phyloP scores from a whole-genome alignment of 345 rosid genomes.

The Acer campestre region DNA sequence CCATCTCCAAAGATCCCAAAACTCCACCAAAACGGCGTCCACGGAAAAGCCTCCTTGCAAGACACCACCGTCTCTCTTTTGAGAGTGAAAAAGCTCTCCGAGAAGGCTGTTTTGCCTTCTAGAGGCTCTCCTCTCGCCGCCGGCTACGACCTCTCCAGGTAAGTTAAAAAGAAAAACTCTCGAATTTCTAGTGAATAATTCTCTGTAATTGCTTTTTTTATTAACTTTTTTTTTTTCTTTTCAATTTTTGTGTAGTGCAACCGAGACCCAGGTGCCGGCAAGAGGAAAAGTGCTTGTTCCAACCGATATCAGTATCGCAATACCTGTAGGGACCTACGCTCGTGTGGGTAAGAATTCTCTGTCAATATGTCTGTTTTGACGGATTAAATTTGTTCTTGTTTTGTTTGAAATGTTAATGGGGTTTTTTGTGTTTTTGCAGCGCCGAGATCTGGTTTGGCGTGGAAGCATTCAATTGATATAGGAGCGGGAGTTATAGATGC shows the following conservation, averaged over 20 bases:
- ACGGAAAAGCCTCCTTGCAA: conserved; percentile 6
- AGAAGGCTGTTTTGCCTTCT: conserved; percentile 68
- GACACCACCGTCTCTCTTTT: conserved; percentile 21
- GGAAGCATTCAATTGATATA: conserved; percentile 81
- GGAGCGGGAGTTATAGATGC: conserved; percentile 86
- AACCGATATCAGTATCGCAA: conserved; percentile 73
- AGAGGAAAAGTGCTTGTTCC: conserved; percentile 82
- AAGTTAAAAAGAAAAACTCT: background rate
- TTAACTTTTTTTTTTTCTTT: background rate
- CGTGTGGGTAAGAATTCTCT: conserved; percentile 39
- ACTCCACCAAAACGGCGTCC: conserved; percentile 40
- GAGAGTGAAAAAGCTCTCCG: conserved; percentile 74
- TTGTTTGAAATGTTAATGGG: background rate
- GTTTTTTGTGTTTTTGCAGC: conserved; percentile 30
- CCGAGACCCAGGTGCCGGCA: conserved; percentile 67
- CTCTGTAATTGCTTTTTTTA: background rate
- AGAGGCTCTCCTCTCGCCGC: conserved; percentile 77
- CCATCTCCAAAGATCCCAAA: conserved; percentile 42
- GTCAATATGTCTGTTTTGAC: background rate
- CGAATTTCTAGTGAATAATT: too few species aligned
- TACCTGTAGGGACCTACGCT: conserved; percentile 59
- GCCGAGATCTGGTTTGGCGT: conserved; percentile 77
- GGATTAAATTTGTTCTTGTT: background rate
- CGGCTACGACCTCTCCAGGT: conserved; percentile 83
- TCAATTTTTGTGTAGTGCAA: conserved; percentile 41